Evolutionary conservation across 768 basidiomycete genomes (phyloP), one percentile per base, ranked within the genome.

Genomic region (Amanita molliuscula): DNA sequence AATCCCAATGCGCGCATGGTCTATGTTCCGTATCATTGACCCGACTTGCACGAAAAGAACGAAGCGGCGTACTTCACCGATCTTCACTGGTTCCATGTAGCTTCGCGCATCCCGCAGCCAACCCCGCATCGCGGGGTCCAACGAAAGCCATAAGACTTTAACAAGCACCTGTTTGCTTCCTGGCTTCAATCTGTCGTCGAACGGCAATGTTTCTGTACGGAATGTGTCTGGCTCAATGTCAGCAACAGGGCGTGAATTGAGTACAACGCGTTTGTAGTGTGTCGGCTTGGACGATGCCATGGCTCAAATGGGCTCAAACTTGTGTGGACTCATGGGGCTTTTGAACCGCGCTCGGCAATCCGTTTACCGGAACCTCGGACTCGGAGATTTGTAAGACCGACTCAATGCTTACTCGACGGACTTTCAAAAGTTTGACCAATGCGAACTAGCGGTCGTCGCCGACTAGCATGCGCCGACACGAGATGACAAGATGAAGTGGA

Each of bases 41-140:
- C 52, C 28, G 16, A 11, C 15, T 16, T 15, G 34, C 29, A 23
- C n/a, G 36, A 28, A 3, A 15, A 31, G 9, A 25, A 6, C 28
- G 8, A 56, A 28, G 28, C 11, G 20, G 48, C 56, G 36, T 47
- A 71, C 73, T 65, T 78, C 84, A 31, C 82, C 83, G 55, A 92
- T 83, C 58, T 82, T 59, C 4, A 82, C 79, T 7, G 87, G 86
- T 11, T 77, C 77, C 13, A 87, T 44, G 60, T 91, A 90, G 56
- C 79, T 82, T 41, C 91, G 73, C 13, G 60, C 61, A 61, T 89
- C 85, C 53, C 76, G 78, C 45, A 98, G 60, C 75, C 86, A 96
- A 10, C 78, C 80, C 7, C 91, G 76, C 88, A 92, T 90, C 0
- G 90, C 88, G 16, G 93, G 91, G 59, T 96, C 93, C 55, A 96